phyloP scores from a whole-genome alignment of 2,329 filamentous ascomycete species.

The Tolypocladium ovalisporum region DNA sequence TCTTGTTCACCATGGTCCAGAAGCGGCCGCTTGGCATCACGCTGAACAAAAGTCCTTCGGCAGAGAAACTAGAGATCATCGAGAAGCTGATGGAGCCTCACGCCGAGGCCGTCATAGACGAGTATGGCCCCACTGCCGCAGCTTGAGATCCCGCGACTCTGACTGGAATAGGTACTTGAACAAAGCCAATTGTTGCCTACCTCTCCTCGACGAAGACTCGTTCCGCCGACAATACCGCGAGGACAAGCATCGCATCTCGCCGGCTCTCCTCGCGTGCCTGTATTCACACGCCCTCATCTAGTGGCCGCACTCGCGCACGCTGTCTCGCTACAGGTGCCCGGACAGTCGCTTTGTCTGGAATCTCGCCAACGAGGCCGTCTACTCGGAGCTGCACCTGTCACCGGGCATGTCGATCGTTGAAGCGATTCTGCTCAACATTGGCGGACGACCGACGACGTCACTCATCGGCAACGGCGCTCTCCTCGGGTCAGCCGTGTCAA shows the following conservation, averaged over 20 bases:
- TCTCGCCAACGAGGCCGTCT: slow-evolving; percentile 46
- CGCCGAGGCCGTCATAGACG: slow-evolving; percentile 35
- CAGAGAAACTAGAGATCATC: slow-evolving; percentile 40
- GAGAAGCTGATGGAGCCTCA: slow-evolving; percentile 49
- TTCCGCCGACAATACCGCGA: slow-evolving; percentile 37
- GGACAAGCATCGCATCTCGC: slow-evolving; percentile 37
- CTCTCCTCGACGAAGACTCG: slow-evolving; percentile 43
- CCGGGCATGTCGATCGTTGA: slow-evolving; percentile 48
- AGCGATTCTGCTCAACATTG: slow-evolving; percentile 46
- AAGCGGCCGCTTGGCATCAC: slow-evolving; percentile 32
- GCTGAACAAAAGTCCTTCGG: slow-evolving; percentile 24
- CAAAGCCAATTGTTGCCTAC: slow-evolving; percentile 49
- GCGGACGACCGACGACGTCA: slow-evolving; percentile 47
- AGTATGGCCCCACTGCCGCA: slow-evolving; percentile 19
- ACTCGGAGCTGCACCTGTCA: slow-evolving; percentile 46
- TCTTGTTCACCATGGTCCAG: slow-evolving; percentile 35
- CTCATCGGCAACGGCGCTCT: slow-evolving; percentile 45
- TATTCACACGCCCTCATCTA: slow-evolving; percentile 48
- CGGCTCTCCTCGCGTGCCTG: slow-evolving; percentile 43
- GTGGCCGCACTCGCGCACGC: slow-evolving; percentile 37
- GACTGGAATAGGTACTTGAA: slow-evolving; percentile 34
- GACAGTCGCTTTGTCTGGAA: slow-evolving; percentile 53
- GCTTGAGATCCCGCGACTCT: neutral
- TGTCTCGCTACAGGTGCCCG: slow-evolving; percentile 36
- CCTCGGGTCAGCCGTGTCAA: slow-evolving; percentile 37